Base-by-base conservation (phyloP, 2,329 filamentous ascomycete genomes). In the Fusarium aywerte region DNA sequence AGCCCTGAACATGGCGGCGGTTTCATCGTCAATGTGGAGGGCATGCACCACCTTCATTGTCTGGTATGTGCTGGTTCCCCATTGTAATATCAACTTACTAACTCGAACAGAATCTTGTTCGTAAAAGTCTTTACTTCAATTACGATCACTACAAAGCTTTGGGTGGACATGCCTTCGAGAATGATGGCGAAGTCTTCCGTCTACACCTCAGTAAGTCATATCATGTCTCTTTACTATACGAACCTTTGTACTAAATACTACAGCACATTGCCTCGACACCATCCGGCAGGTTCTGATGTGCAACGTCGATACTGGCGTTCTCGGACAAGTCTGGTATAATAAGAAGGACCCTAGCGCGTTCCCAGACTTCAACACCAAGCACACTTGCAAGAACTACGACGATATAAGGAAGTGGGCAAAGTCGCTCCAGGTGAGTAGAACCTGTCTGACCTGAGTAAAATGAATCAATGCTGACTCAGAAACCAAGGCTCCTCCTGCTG, bases 261-360 rank as follows among this genome's bases (percentile, higher is more conserved):
- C 7, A 75, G 71, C 71, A 1, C 87, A 90, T 62, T 90, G 88
- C 59, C 77, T 89, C 31, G 88, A 90, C 64, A 85, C 84, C 5
- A 60, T 90, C 42, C 84, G 87, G 1, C 87, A 90, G 71, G 84
- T 87, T 16, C 79, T 90, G 15, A 89, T 89, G 85, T 90, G 87
- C 75, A 85, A 83, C 27, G 79, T 84, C 20, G 88, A 90, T 66
- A 83, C 86, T 4, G 87, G 82, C 2, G 81, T 90, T 1, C 79
- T 89, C 0, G 87, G 87, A 13, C 86, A 90, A 68, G 81, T 89
- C 7, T 90, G 87, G 87, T 83, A 82, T 32, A 78, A 85, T 23
- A 73, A 75, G 4, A 69, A 79, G 2, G 74, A 79, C 10, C 80
- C 82, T 0, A 76, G 78, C 40, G 80, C 85, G 1, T 89, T 87